phyloP scores from a whole-genome alignment of 495 filamentous ascomycete species.

The Penicillium ucsense region DNA sequence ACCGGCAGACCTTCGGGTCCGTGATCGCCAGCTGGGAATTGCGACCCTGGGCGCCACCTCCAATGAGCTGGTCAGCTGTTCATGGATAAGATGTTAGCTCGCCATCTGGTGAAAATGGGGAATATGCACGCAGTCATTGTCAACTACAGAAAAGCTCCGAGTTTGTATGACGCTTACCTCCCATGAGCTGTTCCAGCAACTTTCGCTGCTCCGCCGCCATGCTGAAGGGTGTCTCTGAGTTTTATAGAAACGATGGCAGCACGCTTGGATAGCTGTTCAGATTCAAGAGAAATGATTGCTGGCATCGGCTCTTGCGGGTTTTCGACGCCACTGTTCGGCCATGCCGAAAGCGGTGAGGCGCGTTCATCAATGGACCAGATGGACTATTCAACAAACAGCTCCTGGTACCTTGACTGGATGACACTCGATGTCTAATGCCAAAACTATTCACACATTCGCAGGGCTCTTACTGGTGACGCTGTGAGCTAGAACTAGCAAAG shows the following conservation, averaged over 20 bases:
- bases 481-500: background rate
- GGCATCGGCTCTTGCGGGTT: slow-evolving; percentile 9
- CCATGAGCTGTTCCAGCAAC: slow-evolving; percentile 78
- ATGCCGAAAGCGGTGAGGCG: slow-evolving; percentile 22
- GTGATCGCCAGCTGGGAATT: slow-evolving; percentile 75
- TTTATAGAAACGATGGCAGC: background rate
- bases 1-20: slow-evolving; percentile 90
- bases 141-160: background rate
- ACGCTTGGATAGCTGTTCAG: slow-evolving; percentile 2
- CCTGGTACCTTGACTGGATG: background rate
- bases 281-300: slow-evolving; percentile 2
- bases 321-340: slow-evolving; percentile 17
- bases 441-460: background rate
- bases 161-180: slow-evolving; percentile 29
- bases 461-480: slow-evolving; percentile 1
- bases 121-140: background rate
- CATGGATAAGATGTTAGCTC: slow-evolving; percentile 26
- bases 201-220: slow-evolving; percentile 96
- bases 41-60: slow-evolving; percentile 58
- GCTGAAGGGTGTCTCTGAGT: slow-evolving; percentile 11
- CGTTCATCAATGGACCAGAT: slow-evolving; percentile 16
- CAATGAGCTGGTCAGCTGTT: slow-evolving; percentile 69
- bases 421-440: slow-evolving; percentile 2
- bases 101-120: slow-evolving; percentile 3
- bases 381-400: background rate